Evolutionary conservation across 2,329 filamentous ascomycete species (phyloP).

Genomic region (Leptographium flavum): DNA sequence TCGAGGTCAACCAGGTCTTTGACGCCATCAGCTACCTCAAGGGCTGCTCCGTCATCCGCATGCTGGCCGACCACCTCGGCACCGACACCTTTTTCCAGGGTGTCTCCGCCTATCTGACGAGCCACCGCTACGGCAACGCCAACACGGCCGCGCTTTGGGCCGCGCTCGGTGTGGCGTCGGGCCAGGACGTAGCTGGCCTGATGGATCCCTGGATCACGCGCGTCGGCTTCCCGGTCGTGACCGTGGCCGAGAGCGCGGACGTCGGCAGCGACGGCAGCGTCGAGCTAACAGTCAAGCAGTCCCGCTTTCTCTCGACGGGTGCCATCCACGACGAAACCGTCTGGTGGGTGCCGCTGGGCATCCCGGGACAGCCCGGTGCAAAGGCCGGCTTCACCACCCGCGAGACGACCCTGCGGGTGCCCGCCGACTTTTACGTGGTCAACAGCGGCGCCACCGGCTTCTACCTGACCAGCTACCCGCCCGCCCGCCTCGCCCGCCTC

Average conservation of each 20-base stretch:
- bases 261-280: conserved; percentile 57
- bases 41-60: conserved; percentile 89
- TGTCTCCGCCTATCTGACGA: conserved; percentile 77
- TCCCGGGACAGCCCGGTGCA: conserved; percentile 37
- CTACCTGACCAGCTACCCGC: conserved; percentile 86
- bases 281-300: conserved; percentile 42
- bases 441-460: conserved; percentile 81
- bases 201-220: conserved; percentile 95
- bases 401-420: conserved; percentile 59
- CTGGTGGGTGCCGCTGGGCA: conserved; percentile 89
- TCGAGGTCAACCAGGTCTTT: conserved; percentile 97
- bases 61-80: conserved; percentile 84
- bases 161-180: conserved; percentile 74
- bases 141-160: conserved; percentile 86
- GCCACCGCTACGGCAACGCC: conserved; percentile 78
- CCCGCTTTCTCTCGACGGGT: conserved; percentile 79
- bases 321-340: conserved; percentile 85
- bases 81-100: conserved; percentile 80
- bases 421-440: conserved; percentile 80
- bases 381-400: conserved; percentile 59
- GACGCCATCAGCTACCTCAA: conserved; percentile 95
- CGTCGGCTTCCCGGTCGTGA: conserved; percentile 87
- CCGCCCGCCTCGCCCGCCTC: conserved; percentile 67
- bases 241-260: conserved; percentile 60
- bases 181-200: conserved; percentile 69